Percentiles rank a stretch among this genome's conserved stretches.
These are phyloP conservation scores for Brassica incana DNA, from an alignment of 345 rosid species.

Conservation along the genomic window DNA sequence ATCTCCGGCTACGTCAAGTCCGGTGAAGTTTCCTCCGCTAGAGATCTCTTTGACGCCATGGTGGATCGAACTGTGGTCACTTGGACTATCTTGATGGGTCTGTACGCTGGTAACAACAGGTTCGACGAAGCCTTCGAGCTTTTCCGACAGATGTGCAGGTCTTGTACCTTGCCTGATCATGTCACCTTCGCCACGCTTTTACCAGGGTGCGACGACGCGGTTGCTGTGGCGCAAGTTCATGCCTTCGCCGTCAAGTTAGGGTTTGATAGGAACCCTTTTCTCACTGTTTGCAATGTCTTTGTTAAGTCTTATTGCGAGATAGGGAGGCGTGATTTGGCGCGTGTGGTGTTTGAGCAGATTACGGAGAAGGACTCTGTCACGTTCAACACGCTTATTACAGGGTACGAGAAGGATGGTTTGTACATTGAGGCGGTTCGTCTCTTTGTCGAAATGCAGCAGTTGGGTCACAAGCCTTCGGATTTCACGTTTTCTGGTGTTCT, in stretches of 20 bases:
- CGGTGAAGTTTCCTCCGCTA: slow-evolving; percentile 55
- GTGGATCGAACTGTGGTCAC: slow-evolving; percentile 58
- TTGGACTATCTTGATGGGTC: slow-evolving; percentile 89
- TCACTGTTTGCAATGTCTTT: slow-evolving; percentile 65
- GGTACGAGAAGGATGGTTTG: slow-evolving; percentile 61
- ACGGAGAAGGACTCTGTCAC: slow-evolving; percentile 60
- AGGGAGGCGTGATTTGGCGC: slow-evolving; percentile 47
- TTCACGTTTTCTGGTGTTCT: slow-evolving; percentile 78
- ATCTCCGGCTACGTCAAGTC: slow-evolving; percentile 63
- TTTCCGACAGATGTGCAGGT: slow-evolving; percentile 55
- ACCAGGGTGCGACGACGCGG: slow-evolving; percentile 54
- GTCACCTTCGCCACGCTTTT: slow-evolving; percentile 75
- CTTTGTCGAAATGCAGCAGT: slow-evolving; percentile 56
- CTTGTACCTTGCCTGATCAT: slow-evolving; percentile 51
- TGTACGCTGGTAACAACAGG: slow-evolving; percentile 47
- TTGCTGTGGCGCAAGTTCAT: slow-evolving; percentile 60
- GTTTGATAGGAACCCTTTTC: slow-evolving; percentile 28
- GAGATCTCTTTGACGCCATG: slow-evolving; percentile 56
- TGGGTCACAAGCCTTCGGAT: slow-evolving; percentile 68
- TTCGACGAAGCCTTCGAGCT: slow-evolving; percentile 59
- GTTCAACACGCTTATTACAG: slow-evolving; percentile 75
- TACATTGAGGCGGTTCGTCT: slow-evolving; percentile 55
- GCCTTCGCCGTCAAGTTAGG: slow-evolving; percentile 57
- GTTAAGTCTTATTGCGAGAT: slow-evolving; percentile 76
- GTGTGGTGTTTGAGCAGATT: slow-evolving; percentile 53